Evolutionary conservation across 441 rosid genomes (phyloP).

Genomic region (Theobroma grandiflorum): DNA sequence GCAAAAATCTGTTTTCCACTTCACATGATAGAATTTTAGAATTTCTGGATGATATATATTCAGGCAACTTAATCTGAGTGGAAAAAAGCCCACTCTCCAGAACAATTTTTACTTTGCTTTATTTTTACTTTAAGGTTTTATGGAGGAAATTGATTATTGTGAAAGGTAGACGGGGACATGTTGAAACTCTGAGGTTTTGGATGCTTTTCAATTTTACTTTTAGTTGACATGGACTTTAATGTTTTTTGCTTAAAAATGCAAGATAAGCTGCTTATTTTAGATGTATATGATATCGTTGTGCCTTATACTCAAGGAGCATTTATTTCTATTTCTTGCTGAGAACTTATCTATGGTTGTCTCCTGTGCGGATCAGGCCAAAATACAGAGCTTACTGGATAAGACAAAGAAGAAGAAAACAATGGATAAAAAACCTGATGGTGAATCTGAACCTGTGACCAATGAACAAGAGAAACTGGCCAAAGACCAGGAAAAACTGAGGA

Average conservation of each 20-base stretch:
- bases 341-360: slow-evolving; percentile 22
- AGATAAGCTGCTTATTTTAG: neutral
- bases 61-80: no score
- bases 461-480: slow-evolving; percentile 44
- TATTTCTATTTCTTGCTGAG: slow-evolving; percentile 20
- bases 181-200: no score
- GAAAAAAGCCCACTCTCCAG: no score
- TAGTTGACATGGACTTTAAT: neutral
- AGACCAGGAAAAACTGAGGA: slow-evolving; percentile 66
- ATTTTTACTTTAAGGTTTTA: no score
- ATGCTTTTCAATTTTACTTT: neutral
- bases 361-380: slow-evolving; percentile 65
- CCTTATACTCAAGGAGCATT: neutral
- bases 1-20: no score
- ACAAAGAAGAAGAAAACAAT: slow-evolving; percentile 59
- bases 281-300: neutral
- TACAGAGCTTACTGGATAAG: slow-evolving; percentile 72
- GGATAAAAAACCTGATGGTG: slow-evolving; percentile 35
- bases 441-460: slow-evolving; percentile 40
- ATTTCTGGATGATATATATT: no score
- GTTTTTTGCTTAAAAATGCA: neutral
- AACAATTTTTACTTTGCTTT: no score
- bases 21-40: no score
- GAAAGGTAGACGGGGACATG: no score
- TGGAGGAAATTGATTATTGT: no score